phyloP scores from a whole-genome alignment of 78 protist species.

The Planoprotostelium fungivorum region DNA sequence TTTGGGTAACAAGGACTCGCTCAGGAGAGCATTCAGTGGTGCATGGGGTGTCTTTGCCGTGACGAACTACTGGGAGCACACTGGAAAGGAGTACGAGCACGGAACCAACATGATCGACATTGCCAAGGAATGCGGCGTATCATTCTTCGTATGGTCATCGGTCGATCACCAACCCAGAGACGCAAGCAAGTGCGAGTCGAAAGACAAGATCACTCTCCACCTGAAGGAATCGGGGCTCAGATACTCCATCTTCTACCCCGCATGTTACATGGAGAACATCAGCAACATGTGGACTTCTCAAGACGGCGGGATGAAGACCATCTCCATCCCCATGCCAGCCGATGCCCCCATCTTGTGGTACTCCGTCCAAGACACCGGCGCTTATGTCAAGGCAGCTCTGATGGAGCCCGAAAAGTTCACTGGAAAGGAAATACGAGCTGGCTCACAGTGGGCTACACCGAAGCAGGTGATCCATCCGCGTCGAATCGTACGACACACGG shows the following conservation, averaged over 20 bases:
- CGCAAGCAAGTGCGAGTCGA: neutral
- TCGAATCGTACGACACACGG: too few species aligned
- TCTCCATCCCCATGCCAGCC: neutral
- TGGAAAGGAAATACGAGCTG: neutral
- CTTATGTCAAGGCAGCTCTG: neutral
- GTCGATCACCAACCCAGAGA: neutral
- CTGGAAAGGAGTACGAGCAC: neutral
- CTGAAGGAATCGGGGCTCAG: neutral
- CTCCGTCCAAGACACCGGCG: neutral
- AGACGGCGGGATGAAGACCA: neutral
- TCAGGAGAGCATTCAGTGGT: neutral
- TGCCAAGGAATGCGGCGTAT: neutral
- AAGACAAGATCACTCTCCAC: neutral
- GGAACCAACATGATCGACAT: neutral
- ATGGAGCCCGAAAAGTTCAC: neutral
- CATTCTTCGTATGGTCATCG: neutral
- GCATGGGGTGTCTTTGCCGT: neutral
- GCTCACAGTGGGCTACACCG: neutral
- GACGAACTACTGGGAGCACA: neutral
- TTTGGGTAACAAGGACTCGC: neutral
- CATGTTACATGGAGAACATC: neutral
- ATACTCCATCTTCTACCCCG: neutral
- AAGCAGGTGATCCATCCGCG: constrained; percentile 1
- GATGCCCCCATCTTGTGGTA: neutral
- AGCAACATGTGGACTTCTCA: neutral